These are phyloP conservation scores for Amborella trichopoda DNA, from an alignment of 164 flowering plant genomes.

Conservation along the genomic window DNA sequence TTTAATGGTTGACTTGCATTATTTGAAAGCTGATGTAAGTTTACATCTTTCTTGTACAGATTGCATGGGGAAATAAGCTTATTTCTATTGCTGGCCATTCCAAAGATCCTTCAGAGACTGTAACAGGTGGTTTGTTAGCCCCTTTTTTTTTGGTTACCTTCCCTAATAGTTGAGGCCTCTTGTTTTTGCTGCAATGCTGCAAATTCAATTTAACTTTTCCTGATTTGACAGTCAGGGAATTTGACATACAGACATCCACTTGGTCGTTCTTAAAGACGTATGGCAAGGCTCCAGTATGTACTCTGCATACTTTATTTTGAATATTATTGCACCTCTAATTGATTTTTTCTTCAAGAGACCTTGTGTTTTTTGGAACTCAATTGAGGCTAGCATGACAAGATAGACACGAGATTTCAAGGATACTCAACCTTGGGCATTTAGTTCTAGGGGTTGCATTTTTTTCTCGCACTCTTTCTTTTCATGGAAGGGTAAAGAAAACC, in stretches of 20 bases:
- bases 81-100: conserved; percentile 89
- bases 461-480: too few relatives aligned
- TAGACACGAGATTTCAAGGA: too few relatives aligned
- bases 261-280: conserved; percentile 92
- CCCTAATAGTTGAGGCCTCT: background rate
- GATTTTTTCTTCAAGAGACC: too few relatives aligned
- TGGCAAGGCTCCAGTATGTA: conserved; percentile 80
- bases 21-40: too few relatives aligned
- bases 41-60: conserved; percentile 25
- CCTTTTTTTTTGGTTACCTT: background rate
- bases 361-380: too few relatives aligned
- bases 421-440: too few relatives aligned
- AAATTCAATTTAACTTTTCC: too few relatives aligned
- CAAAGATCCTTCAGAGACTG: conserved; percentile 83
- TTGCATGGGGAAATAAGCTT: conserved; percentile 94
- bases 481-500: too few relatives aligned
- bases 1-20: background rate
- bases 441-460: too few relatives aligned
- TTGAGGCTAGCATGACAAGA: too few relatives aligned
- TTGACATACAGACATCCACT: conserved; percentile 59
- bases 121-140: conserved; percentile 56
- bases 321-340: too few relatives aligned
- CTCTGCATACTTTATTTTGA: conserved; percentile 3
- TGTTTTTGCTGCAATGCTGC: background rate
- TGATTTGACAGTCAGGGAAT: conserved; percentile 63